Evolutionary conservation across 257 asterid species (phyloP), one percentile per base, ranked within the genome.

Genomic region (Petunia secreta): DNA sequence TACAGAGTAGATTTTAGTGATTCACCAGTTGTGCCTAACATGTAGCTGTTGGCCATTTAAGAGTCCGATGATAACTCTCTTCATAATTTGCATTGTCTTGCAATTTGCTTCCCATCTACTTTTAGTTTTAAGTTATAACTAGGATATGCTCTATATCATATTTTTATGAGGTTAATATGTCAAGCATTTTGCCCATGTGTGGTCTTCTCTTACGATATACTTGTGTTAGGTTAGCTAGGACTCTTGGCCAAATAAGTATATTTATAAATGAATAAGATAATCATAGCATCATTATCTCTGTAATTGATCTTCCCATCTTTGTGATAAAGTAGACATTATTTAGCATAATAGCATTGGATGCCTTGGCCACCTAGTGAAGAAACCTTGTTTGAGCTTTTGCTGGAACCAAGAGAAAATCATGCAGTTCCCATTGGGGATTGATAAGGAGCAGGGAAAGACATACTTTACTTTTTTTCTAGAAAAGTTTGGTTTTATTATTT

Each of bases 121-220:
- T 68, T 44, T 68, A 68, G 75, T 2, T 44, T 16, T 68, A 69
- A 25, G 59, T 69, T 69, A 25, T 4, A 69, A 69, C 59, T 46
- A 69, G 59, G 77, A 69, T 46, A 69, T 69, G 77, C 44, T 69
- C 10, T 69, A 11, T 46, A 69, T 48, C 59, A 9, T 46, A 69
- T 69, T 69, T 44, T 69, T 69, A 25, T 46, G 77, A 69, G 41
- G 8, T 69, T 25, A 69, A 69, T 69, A 69, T 46, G 16, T 46
- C 77, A 25, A 46, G 59, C 43, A 69, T 69, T 69, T 69, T 69
- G 2, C 59, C 41, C 77, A 1, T 71, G 43, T 48, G 43, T 48
- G 77, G 59, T 69, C 59, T 68, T 68, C 58, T 44, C 55, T 68
- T 71, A 71, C 43, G 34, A 71, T 71, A 71, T 11, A 14, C 6